phyloP scores from a whole-genome alignment of 1,139 yeast genomes.

The Candida buenavistaensis region DNA sequence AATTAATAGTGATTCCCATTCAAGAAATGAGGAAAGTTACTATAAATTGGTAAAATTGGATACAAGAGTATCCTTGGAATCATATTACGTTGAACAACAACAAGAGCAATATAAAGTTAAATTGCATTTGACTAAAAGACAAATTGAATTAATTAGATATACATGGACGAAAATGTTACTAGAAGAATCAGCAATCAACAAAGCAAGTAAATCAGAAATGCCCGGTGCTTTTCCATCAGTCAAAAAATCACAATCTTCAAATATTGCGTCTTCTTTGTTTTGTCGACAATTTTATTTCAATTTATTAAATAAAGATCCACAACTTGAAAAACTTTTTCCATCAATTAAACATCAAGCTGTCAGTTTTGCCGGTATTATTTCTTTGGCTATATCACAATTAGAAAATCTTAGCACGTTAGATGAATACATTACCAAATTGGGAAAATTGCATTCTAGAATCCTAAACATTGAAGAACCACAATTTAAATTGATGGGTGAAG shows the following conservation, averaged over 20 bases:
- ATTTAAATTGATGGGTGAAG: constrained; percentile 79
- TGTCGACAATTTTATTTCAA: constrained; percentile 66
- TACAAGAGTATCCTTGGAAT: constrained; percentile 45
- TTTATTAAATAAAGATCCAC: constrained; percentile 52
- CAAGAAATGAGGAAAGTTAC: background rate
- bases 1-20: background rate
- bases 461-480: constrained; percentile 72
- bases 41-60: constrained; percentile 47
- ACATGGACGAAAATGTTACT: constrained; percentile 47
- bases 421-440: constrained; percentile 61
- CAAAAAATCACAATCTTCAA: constrained; percentile 14
- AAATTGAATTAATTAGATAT: constrained; percentile 41
- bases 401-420: constrained; percentile 48
- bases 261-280: constrained; percentile 50
- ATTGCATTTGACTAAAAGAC: constrained; percentile 29
- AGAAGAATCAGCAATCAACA: constrained; percentile 29
- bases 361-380: constrained; percentile 77
- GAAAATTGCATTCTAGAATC: constrained; percentile 74
- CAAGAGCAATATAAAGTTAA: constrained; percentile 23
- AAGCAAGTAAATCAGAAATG: constrained; percentile 6
- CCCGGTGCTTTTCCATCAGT: constrained; percentile 13
- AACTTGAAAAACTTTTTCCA: constrained; percentile 59
- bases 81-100: constrained; percentile 16
- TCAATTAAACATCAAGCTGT: constrained; percentile 71
- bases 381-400: constrained; percentile 54